Base-by-base conservation (phyloP, 2,329 filamentous ascomycete genomes). In the Scytalidium lignicola region DNA sequence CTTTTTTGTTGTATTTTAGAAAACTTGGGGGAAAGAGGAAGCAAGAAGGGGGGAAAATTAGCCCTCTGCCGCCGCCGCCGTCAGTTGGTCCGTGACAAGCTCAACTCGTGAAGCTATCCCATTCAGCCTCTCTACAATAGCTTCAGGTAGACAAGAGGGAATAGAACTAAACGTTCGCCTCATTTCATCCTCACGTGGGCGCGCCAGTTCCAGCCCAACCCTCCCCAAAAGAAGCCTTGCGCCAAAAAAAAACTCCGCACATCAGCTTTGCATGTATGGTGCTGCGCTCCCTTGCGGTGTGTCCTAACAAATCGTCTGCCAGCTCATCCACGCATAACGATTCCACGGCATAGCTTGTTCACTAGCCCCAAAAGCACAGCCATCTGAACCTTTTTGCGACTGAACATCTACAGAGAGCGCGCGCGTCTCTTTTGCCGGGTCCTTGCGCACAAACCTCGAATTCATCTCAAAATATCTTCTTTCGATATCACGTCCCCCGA, bases 241-340 rank as follows among this genome's bases (percentile, higher is more conserved):
- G 61, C 62, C 60, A 62, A 64, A 62, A 58, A 59, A 58, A 61
- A 59, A 62, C 62, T 59, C 59, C 60, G 54, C 61, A 73, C 72
- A 74, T 74, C 74, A 72, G 72, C 74, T 70, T 37, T 76, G 78
- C 79, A 81, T 78, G 76, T 78, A 75, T 73, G 71, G 74, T 73
- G 70, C 72, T 72, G 70, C 71, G 67, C 71, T 72, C 71, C 71
- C 72, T 71, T 73, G 70, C 73, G 70, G 70, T 70, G 71, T 72
- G 69, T 70, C 70, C 68, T 72, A 70, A 69, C 68, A 75, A 68
- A 70, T 72, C 68, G 62, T 69, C 62, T 82, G 79, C 78, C 79
- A 82, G 74, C 79, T 74, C 79, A 82, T 78, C 72, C 69, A 71
- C 76, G 69, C 75, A 76, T 75, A 73, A 71, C 74, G 71, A 76